phyloP scores from a whole-genome alignment of 805 yeast species.

The Metschnikowia similis region DNA sequence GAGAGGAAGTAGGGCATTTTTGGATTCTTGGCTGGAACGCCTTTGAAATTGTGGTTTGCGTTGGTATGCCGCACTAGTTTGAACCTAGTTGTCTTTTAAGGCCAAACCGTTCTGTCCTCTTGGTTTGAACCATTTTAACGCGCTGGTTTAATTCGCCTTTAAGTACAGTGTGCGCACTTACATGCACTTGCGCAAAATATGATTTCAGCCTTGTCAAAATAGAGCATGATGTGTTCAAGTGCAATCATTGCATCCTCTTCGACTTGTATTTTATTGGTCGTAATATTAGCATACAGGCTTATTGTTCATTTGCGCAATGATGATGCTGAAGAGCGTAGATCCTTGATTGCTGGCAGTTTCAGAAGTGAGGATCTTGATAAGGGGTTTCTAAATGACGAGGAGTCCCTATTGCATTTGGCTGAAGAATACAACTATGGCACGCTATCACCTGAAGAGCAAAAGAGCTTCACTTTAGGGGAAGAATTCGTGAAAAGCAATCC shows the following conservation, averaged over 20 bases:
- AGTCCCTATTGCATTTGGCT: slow-evolving; percentile 29
- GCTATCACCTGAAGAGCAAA: slow-evolving; percentile 40
- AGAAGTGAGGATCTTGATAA: slow-evolving; percentile 25
- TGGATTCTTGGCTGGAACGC: too few species aligned
- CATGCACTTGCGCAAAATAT: neutral
- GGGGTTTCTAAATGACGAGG: slow-evolving; percentile 40
- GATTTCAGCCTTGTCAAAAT: neutral
- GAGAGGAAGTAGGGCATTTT: too few species aligned
- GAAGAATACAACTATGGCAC: slow-evolving; percentile 33
- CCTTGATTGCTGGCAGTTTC: slow-evolving; percentile 6
- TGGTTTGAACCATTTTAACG: too few species aligned
- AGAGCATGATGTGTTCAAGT: neutral
- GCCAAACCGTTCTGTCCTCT: too few species aligned
- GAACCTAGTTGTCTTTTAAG: too few species aligned
- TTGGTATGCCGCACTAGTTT: too few species aligned
- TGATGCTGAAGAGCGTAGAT: neutral
- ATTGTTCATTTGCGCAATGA: neutral
- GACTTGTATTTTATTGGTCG: neutral
- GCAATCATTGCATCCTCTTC: neutral
- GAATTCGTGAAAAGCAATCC: slow-evolving; percentile 30
- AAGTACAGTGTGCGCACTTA: neutral
- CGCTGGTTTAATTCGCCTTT: too few species aligned
- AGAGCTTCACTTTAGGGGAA: slow-evolving; percentile 31
- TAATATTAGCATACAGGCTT: neutral
- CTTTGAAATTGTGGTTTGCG: too few species aligned